These are phyloP conservation scores for Phytophthora syringae DNA, from an alignment of 352 stramenopile species.

Conservation along the genomic window DNA sequence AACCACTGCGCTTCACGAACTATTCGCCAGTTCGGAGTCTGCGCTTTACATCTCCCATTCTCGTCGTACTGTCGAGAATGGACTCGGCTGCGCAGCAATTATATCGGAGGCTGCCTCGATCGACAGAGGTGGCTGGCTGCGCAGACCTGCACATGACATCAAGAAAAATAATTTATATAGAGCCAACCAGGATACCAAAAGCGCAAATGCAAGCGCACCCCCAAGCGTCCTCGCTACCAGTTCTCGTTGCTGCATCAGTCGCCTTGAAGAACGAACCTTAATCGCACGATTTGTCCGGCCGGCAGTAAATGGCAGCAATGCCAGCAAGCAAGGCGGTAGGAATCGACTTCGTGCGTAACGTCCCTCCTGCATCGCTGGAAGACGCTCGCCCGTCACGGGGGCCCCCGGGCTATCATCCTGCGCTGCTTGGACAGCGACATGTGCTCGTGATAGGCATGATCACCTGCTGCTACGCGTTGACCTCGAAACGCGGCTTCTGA, in stretches of 20 bases:
- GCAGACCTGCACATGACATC: slow-evolving; percentile 15
- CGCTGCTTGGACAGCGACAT: slow-evolving; percentile 30
- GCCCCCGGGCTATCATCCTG: too few relatives aligned
- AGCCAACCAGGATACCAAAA: slow-evolving; percentile 21
- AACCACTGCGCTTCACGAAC: slow-evolving; percentile 17
- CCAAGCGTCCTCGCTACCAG: too few relatives aligned
- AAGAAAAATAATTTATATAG: slow-evolving; percentile 31
- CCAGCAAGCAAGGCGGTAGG: neutral
- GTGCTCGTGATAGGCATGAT: slow-evolving; percentile 25
- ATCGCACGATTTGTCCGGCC: too few relatives aligned
- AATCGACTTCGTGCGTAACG: neutral
- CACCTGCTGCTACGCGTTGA: slow-evolving; percentile 13
- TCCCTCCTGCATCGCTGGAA: neutral
- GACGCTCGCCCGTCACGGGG: neutral
- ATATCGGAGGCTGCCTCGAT: slow-evolving; percentile 21
- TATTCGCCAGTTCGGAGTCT: slow-evolving; percentile 1
- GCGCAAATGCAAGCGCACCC: too few relatives aligned
- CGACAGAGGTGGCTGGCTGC: slow-evolving; percentile 26
- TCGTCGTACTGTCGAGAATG: slow-evolving; percentile 10
- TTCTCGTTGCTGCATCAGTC: too few relatives aligned
- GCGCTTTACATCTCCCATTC: slow-evolving; percentile 32
- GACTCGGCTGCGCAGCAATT: slow-evolving; percentile 12
- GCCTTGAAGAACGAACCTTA: too few relatives aligned
- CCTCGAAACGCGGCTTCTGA: slow-evolving; percentile 21
- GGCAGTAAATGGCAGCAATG: too few relatives aligned